A percentile compares a stretch with the other conserved stretches of the same genome.
Conservation (phyloP, 495 filamentous ascomycete genomes). For the Podospora pseudopauciseta region DNA sequence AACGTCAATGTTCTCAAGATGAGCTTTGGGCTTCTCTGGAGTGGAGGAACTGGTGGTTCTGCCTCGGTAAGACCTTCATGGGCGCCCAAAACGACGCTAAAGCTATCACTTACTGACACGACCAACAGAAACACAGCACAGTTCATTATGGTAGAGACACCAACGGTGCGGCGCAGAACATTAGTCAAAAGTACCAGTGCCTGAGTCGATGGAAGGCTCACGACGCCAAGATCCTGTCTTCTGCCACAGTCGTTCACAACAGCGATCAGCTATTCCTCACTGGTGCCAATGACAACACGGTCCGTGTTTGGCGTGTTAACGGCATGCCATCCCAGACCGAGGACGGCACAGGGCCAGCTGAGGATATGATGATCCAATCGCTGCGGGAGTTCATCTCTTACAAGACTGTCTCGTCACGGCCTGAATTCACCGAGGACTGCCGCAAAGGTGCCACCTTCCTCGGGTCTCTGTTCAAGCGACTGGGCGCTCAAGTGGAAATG, state of each 20-base stretch:
- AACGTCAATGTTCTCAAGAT: slow-evolving; percentile 85
- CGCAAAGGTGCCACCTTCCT: slow-evolving; percentile 88
- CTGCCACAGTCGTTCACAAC: slow-evolving; percentile 63
- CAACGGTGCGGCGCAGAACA: slow-evolving; percentile 55
- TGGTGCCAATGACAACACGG: slow-evolving; percentile 87
- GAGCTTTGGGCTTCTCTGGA: slow-evolving; percentile 79
- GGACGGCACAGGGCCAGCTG: slow-evolving; percentile 29
- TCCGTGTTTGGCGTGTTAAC: slow-evolving; percentile 85
- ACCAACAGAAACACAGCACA: slow-evolving; percentile 52
- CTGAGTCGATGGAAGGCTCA: slow-evolving; percentile 82
- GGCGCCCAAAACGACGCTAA: too few species aligned
- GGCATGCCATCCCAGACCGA: slow-evolving; percentile 41
- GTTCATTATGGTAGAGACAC: slow-evolving; percentile 52
- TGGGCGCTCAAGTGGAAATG: slow-evolving; percentile 85
- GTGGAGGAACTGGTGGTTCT: slow-evolving; percentile 72
- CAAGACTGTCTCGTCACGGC: slow-evolving; percentile 82
- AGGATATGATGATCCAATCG: slow-evolving; percentile 77
- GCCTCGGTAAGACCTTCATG: slow-evolving; percentile 60
- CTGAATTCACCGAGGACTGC: slow-evolving; percentile 82
- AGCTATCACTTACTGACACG: slow-evolving; percentile 12
- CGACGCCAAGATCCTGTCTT: slow-evolving; percentile 81
- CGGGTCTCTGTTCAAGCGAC: slow-evolving; percentile 79
- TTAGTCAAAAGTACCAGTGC: slow-evolving; percentile 85
- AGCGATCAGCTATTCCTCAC: slow-evolving; percentile 78
- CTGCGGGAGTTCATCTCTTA: slow-evolving; percentile 82